phyloP scores from a whole-genome alignment of 2,329 filamentous ascomycete genomes.

The Paraconiothyrium brasiliense region DNA sequence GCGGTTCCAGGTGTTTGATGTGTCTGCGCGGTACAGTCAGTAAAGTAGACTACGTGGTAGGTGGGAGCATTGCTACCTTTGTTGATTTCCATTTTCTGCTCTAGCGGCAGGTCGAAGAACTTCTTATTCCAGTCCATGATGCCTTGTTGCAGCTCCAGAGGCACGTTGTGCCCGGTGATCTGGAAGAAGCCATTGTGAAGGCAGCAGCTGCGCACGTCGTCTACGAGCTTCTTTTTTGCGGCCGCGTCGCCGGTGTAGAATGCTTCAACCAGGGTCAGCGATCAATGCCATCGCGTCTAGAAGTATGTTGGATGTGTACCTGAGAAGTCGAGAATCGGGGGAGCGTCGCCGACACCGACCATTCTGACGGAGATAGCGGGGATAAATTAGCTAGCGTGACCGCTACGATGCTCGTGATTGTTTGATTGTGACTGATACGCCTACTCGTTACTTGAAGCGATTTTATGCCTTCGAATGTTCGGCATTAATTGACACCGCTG shows the following conservation, averaged over 20 bases:
- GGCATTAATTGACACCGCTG: neutral
- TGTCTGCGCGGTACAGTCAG: conserved; percentile 31
- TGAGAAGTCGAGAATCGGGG: conserved; percentile 41
- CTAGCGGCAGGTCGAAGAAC: conserved; percentile 53
- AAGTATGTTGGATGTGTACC: conserved; percentile 20
- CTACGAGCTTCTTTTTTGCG: conserved; percentile 38
- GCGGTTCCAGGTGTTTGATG: conserved; percentile 52
- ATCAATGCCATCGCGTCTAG: conserved; percentile 2
- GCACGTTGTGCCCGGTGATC: conserved; percentile 54
- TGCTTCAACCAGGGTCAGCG: conserved; percentile 16
- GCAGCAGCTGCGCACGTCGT: conserved; percentile 42
- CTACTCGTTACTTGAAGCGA: neutral
- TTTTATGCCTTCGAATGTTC: neutral
- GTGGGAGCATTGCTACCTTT: conserved; percentile 37
- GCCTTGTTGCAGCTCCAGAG: conserved; percentile 48
- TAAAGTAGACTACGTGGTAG: neutral
- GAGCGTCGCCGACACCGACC: conserved; percentile 32
- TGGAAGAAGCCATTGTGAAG: conserved; percentile 57
- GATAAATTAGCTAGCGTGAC: neutral
- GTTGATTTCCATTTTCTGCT: conserved; percentile 53
- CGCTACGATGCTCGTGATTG: no score
- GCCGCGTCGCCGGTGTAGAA: conserved; percentile 38
- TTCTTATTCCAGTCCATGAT: conserved; percentile 52
- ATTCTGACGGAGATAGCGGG: conserved; percentile 23
- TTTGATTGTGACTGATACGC: neutral